Base-by-base conservation (phyloP, 1,284 basidiomycete species). In the Ceratobasidium papillatum region DNA sequence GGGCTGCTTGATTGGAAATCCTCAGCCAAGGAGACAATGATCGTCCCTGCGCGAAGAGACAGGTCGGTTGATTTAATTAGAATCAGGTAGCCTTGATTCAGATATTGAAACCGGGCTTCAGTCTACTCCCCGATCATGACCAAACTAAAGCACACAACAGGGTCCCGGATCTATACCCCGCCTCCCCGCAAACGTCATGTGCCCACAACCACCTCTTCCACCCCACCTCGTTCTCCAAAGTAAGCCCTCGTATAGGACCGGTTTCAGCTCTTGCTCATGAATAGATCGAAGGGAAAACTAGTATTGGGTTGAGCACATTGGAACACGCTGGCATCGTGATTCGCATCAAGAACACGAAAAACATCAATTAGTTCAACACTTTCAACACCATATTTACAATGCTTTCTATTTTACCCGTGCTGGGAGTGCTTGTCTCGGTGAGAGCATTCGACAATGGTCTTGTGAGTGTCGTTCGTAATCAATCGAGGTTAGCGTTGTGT, bases 361-460 rank as follows among this genome's bases (percentile, higher is more conserved):
- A 47, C 19, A 47, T 47, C 45, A 17, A 47, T n/a, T 19, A 22
- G 27, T 52, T 22, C 27, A n/a, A 49, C 47, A 19, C 3, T 49
- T 17, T 47, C 51, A 27, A 30, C 4, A 52, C n/a, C 27, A 8
- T 22, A 27, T 52, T 3, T 1, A 36, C 32, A 2, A 72, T 72
- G 68, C 51, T 72, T 17, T 22, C 38, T 47, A 1, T 34, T 1
- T 11, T 61, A 7, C 34, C 56, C 3, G 25, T 61, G 1, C 9
- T 72, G 11, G 68, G 56, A 8, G 25, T 72, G 19, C 8, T 72
- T 12, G 68, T 11, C 12, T 41, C 43, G 4, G 30, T 45, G 19
- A 25, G 30, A 27, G 68, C 68, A 12, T 41, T 54, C 17, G 56
- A 72, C 5, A 72, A 72, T 56, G 68, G 68, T 47, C 51, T 72